These are phyloP conservation scores for Coemansia umbellata DNA, from an alignment of 192 early-diverging fungal species.

Conservation along the genomic window DNA sequence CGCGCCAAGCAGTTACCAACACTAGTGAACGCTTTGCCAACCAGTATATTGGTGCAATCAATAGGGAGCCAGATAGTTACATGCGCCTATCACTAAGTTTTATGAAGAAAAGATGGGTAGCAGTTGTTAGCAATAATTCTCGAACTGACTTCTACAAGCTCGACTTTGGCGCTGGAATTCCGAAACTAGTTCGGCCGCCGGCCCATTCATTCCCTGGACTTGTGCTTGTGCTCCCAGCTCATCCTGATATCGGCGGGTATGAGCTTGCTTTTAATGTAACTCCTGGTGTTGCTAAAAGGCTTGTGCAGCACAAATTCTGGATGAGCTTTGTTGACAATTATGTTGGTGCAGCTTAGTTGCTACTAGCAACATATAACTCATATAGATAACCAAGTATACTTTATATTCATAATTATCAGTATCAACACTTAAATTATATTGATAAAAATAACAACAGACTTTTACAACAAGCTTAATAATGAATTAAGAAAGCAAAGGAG, in stretches of 20 bases:
- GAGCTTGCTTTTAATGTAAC: not conserved
- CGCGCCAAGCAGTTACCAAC: not conserved
- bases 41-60: not conserved
- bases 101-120: not conserved
- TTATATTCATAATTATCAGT: no score
- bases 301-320: not conserved
- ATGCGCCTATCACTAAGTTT: not conserved
- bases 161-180: not conserved
- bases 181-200: not conserved
- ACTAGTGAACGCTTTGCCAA: not conserved
- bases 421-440: no score
- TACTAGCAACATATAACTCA: no score
- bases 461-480: not conserved
- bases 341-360: no score
- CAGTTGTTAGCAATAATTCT: not conserved
- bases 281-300: not conserved
- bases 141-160: not conserved
- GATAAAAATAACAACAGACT: not conserved
- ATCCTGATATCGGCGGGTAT: not conserved
- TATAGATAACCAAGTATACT: no score
- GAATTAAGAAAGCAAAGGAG: not conserved
- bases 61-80: not conserved
- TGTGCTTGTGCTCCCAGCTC: not conserved
- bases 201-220: not conserved
- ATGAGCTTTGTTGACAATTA: slow-evolving; percentile 6